Base-by-base conservation (phyloP, 2,329 filamentous ascomycete species). In the Alternaria solani region DNA sequence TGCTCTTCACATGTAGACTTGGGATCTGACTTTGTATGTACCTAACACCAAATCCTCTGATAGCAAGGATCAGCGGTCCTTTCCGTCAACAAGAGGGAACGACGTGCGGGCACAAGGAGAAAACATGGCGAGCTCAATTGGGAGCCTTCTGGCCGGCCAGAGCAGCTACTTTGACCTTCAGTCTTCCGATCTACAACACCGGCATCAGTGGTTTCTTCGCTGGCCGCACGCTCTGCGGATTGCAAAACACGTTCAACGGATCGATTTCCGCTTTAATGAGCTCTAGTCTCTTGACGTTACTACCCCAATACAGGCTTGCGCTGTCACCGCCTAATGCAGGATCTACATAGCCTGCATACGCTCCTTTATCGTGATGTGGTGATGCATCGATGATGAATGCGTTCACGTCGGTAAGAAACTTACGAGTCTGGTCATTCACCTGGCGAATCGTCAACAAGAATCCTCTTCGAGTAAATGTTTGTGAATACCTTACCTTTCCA, bases 271-370 rank as follows among this genome's bases (percentile, higher is more conserved):
- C 70, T 68, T 82, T 81, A 47, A 81, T 79, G 28, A 63, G 51
- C 67, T 78, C 69, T 59, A 82, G 57, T 32, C 68, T 68, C 12
- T 64, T 55, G 39, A 78, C 73, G 44, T 80, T 80, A 0, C 66
- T 66, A 2, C 79, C 74, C 73, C 81, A 86, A 66, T 86, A 86
- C 59, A 80, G 72, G 52, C 78, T 66, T 63, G 81, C 79, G n/a
- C 77, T 79, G 4, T 79, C 73, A 7, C 75, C 73, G 30, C 79
- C 78, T 56, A 86, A 71, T 34, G 75, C 78, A 0, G 82, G 79
- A 70, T 86, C 84, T 2, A 83, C 81, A 55, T 86, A 86, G 63
- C 85, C 85, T 47, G 81, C 79, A 66, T 86, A 86, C 52, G 80
- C 81, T 4, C 82, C 82, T 66, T 79, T 78, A 8, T 79, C 66